Evolutionary conservation across 2,329 filamentous ascomycete genomes (phyloP), one percentile per base, ranked within the genome.

Genomic region (Aspergillus pseudoterreus): DNA sequence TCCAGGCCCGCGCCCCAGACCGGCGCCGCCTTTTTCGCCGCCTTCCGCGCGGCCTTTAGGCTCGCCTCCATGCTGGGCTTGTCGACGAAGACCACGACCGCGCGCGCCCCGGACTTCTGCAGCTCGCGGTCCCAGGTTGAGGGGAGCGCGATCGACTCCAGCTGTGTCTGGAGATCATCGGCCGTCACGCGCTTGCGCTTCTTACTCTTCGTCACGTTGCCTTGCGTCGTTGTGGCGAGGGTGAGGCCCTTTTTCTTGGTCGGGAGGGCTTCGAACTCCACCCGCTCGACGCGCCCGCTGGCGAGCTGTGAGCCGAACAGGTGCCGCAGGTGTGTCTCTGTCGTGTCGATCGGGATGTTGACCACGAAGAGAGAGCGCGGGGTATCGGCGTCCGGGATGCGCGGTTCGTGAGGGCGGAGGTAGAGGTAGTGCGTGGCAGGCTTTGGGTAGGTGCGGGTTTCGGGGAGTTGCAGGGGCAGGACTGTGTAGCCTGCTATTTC

Each of bases 301-400:
- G 89, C 87, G 0, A 96, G 79, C 14, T 95, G 81, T 1, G 80
- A 77, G 1, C 82, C 75, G 60, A 97, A 95, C 0, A 97, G 75
- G 39, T 84, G 78, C 42, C 90, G 85, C 39, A 97, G 79, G 62
- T 92, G 88, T 1, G 78, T 70, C 51, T 90, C 85, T 4, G 90
- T 95, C 53, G 90, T 86, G 66, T 96, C 92, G 56, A 87, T 78
- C 6, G 94, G 94, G 1, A 95, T 75, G 64, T 99, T 97, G 57
- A 92, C 88, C n/a, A 95, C 68, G 72, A 96, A 99, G 15, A 99
- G 79, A 55, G 88, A 91, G 61, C 92, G 85, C 14, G 83, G 76
- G 61, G 92, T 87, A 69, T 88, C 81, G 49, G 81, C 78, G 6
- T 87, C 87, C 12, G 88, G 84, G 38, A 88, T 80, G 72, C 87